These are phyloP conservation scores for Alternaria arborescens DNA, from an alignment of 2,329 filamentous ascomycete genomes.

Conservation along the genomic window DNA sequence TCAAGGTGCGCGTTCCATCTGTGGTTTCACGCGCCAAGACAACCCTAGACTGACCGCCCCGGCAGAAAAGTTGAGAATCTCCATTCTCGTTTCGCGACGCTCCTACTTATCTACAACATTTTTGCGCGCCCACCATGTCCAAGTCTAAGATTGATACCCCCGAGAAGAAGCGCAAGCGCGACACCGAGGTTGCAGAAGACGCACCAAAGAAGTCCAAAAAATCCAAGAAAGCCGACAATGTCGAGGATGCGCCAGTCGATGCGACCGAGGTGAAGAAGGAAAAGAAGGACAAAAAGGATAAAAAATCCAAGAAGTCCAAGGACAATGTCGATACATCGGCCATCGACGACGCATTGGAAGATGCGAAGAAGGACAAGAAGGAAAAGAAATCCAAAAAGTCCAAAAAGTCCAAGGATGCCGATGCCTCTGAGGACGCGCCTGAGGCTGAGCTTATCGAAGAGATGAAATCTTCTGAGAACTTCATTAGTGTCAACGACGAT, in stretches of 20 bases:
- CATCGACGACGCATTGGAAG: slow-evolving; percentile 16
- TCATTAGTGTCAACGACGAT: slow-evolving; percentile 26
- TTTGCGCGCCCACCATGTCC: slow-evolving; percentile 24
- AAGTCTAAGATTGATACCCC: slow-evolving; percentile 34
- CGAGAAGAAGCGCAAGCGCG: slow-evolving; percentile 49
- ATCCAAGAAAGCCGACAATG: slow-evolving; percentile 34
- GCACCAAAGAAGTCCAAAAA: slow-evolving; percentile 45
- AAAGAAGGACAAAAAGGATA: slow-evolving; percentile 31
- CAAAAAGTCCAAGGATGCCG: slow-evolving; percentile 33
- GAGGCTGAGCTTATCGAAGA: slow-evolving; percentile 25
- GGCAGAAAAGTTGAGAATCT: slow-evolving; percentile 37
- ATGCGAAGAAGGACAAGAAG: slow-evolving; percentile 24
- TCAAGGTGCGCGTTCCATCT: slow-evolving; percentile 19
- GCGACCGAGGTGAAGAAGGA: slow-evolving; percentile 27
- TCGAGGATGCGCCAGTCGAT: slow-evolving; percentile 23
- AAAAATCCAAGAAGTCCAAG: slow-evolving; percentile 36
- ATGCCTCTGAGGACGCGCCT: slow-evolving; percentile 11
- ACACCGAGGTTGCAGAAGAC: slow-evolving; percentile 36
- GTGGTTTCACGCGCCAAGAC: slow-evolving; percentile 30
- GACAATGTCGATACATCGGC: slow-evolving; percentile 12
- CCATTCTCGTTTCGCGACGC: slow-evolving; percentile 20
- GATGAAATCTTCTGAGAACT: slow-evolving; percentile 26
- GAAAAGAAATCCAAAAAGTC: slow-evolving; percentile 36
- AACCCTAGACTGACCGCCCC: slow-evolving; percentile 25
- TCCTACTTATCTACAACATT: slow-evolving; percentile 20